Percentiles rank a stretch among this genome's conserved stretches.
These are phyloP conservation scores for Arachis monticola DNA, from an alignment of 331 rosid genomes.

Conservation along the genomic window DNA sequence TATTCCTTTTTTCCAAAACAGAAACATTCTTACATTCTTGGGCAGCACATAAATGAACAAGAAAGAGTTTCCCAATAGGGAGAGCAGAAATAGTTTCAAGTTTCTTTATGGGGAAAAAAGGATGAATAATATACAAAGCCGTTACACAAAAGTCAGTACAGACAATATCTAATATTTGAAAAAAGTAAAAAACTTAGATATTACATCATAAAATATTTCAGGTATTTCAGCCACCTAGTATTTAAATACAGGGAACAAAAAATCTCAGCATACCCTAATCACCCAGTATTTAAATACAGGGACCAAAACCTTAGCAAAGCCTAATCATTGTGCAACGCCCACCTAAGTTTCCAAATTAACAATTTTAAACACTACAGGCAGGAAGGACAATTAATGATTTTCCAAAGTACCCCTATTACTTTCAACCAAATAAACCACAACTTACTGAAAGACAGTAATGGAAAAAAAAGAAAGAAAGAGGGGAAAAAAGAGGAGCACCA, in stretches of 20 bases:
- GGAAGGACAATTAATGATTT: slow-evolving; percentile 33
- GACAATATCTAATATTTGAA: slow-evolving; percentile 37
- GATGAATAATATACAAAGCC: neutral
- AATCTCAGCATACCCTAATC: slow-evolving; percentile 40
- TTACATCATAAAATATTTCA: slow-evolving; percentile 39
- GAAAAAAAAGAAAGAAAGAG: neutral
- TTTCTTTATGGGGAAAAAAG: neutral
- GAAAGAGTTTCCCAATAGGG: neutral
- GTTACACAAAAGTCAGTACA: slow-evolving; percentile 20
- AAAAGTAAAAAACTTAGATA: neutral
- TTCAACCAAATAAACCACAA: slow-evolving; percentile 40
- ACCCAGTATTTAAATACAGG: slow-evolving; percentile 26
- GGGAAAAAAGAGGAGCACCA: slow-evolving; percentile 25
- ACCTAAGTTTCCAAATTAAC: slow-evolving; percentile 33
- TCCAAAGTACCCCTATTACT: slow-evolving; percentile 37
- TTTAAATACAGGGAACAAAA: slow-evolving; percentile 38
- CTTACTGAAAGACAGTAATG: slow-evolving; percentile 22
- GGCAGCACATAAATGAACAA: neutral
- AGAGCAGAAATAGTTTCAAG: slow-evolving; percentile 1
- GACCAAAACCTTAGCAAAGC: slow-evolving; percentile 38
- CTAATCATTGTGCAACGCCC: slow-evolving; percentile 39
- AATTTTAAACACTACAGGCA: slow-evolving; percentile 38
- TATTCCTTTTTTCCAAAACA: neutral
- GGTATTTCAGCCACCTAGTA: slow-evolving; percentile 31
- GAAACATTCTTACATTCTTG: neutral